Evolutionary conservation across 768 basidiomycete species (phyloP).

Genomic region (Calocybe cyanea): DNA sequence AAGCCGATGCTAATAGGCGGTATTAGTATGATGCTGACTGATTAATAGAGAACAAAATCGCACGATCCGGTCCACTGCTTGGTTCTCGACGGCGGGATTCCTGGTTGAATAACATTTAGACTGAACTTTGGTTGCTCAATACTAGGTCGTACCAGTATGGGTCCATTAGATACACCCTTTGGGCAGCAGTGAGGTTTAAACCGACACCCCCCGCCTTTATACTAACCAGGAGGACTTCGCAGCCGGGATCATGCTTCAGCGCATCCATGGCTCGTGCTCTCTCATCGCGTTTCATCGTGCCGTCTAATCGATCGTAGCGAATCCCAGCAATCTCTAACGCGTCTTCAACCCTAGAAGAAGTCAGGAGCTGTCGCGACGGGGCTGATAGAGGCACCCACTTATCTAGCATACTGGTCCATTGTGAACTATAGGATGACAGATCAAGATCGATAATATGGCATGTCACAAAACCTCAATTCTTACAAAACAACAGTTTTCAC

Average conservation of each 20-base stretch:
- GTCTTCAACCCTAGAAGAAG: slow-evolving; percentile 68
- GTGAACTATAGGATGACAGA: slow-evolving; percentile 58
- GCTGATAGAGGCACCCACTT: slow-evolving; percentile 46
- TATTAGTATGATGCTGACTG: slow-evolving; percentile 1
- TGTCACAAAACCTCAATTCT: slow-evolving; percentile 29
- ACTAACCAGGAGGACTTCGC: slow-evolving; percentile 94
- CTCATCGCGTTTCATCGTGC: slow-evolving; percentile 97
- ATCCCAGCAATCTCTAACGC: slow-evolving; percentile 81
- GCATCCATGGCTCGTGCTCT: slow-evolving; percentile 89
- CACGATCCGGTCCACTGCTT: slow-evolving; percentile 98
- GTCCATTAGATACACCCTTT: slow-evolving; percentile 93
- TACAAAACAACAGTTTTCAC: slow-evolving; percentile 96
- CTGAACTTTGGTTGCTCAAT: background rate
- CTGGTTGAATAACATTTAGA: slow-evolving; percentile 32
- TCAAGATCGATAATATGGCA: slow-evolving; percentile 12
- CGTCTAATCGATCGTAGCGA: slow-evolving; percentile 88
- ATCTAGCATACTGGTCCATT: slow-evolving; percentile 94
- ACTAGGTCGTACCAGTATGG: slow-evolving; percentile 74
- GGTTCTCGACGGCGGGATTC: slow-evolving; percentile 97
- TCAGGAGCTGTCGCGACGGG: slow-evolving; percentile 7
- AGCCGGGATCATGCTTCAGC: slow-evolving; percentile 82
- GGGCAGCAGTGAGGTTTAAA: slow-evolving; percentile 91
- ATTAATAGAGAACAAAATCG: slow-evolving; percentile 14
- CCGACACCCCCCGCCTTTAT: slow-evolving; percentile 97
- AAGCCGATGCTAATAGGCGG: slow-evolving; percentile 74